Base-by-base conservation (phyloP, 2,329 filamentous ascomycete species). In the Helotiales sp. region DNA sequence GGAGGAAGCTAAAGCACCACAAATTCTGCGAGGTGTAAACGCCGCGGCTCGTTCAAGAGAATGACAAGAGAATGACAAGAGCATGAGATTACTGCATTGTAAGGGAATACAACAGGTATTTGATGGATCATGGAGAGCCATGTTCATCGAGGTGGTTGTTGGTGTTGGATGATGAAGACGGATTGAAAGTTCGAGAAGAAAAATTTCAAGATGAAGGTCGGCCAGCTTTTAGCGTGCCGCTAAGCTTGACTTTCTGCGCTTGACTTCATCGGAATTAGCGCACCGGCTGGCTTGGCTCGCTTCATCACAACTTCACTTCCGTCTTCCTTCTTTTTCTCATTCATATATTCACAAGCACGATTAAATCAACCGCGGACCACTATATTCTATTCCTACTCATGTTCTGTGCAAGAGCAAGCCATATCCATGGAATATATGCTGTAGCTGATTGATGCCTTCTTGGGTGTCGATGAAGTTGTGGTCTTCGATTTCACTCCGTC, bases 401-500 rank as follows among this genome's bases (percentile, higher is more conserved):
- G 73, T 73, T 74, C 73, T 71, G 70, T 76, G 73, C 73, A 62
- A 73, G 61, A 76, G 65, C 65, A 37, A 74, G 47, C 50, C 34
- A 71, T 70, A 26, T 52, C 50, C 22, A 62, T 60, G 65, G 61
- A 62, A 61, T 58, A 49, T 28, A 58, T 62, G 61, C 60, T 66
- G 55, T 69, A 45, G 64, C 64, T 70, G 64, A 70, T 61, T 61
- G 30, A 50, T 26, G 11, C 49, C 52, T 58, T 40, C 30, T 45
- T 55, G 65, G 62, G 54, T 58, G 64, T 62, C 24, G 65, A 59
- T 64, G 61, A 69, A 45, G 28, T 50, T 45, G 20, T 22, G 28
- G 59, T 52, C 8, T 58, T 66, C 67, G 49, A 52, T 10, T 30
- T 40, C 3, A 17, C 10, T 22, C 10, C 6, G 17, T 2, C 10